A percentile compares a stretch with the other conserved stretches of the same genome.
phyloP scores from a whole-genome alignment of 257 asterid genomes.

The Phtheirospermum japonicum region DNA sequence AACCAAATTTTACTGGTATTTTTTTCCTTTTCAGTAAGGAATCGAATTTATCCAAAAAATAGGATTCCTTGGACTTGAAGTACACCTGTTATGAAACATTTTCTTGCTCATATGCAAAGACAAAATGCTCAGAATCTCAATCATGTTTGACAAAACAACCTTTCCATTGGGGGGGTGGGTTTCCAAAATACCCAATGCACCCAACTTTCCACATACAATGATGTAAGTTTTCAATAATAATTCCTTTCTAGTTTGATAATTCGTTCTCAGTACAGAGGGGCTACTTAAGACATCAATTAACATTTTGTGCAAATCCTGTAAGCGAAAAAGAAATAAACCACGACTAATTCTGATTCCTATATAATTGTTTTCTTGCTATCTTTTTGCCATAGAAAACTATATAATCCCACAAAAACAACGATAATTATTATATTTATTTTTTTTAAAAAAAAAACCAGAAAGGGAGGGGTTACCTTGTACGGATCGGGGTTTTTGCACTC shows the following conservation, averaged over 20 bases:
- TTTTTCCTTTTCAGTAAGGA: too few relatives aligned
- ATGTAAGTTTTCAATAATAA: not conserved
- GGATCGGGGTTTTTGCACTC: constrained; percentile 66
- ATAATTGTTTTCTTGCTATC: not conserved
- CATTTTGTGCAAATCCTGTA: too few relatives aligned
- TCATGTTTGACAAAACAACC: too few relatives aligned
- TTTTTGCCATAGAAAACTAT: too few relatives aligned
- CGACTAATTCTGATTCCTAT: not conserved
- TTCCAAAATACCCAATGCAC: not conserved
- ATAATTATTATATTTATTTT: not conserved
- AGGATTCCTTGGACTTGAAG: not conserved
- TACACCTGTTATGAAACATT: constrained; percentile 11
- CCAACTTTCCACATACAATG: constrained; percentile 6
- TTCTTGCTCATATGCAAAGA: not conserved
- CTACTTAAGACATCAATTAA: too few relatives aligned
- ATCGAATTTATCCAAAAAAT: too few relatives aligned
- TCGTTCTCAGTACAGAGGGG: too few relatives aligned
- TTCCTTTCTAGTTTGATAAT: too few relatives aligned
- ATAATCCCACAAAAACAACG: not conserved
- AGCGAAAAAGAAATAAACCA: not conserved
- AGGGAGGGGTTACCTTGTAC: constrained; percentile 57
- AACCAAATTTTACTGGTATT: not conserved
- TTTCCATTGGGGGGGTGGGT: too few relatives aligned
- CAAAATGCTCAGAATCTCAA: too few relatives aligned
- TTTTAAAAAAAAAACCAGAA: not conserved